These are phyloP conservation scores for Protea cynaroides DNA, from an alignment of 164 flowering plant species.

Conservation along the genomic window DNA sequence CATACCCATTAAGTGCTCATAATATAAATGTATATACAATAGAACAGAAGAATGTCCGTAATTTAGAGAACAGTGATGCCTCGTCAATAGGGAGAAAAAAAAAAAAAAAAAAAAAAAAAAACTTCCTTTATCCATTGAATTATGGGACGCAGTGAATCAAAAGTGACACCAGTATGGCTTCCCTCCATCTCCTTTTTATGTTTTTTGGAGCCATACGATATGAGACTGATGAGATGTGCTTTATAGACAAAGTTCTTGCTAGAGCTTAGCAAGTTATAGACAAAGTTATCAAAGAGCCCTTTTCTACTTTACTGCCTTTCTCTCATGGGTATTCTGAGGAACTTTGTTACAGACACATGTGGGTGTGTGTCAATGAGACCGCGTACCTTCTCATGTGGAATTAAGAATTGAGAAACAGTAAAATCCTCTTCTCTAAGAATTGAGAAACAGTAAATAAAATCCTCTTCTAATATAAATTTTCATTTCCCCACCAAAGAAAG, in stretches of 20 bases:
- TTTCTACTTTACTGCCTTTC: neutral
- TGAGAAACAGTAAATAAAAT: too few species aligned
- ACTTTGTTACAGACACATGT: neutral
- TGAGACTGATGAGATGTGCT: neutral
- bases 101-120: too few species aligned
- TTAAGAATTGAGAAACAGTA: neutral
- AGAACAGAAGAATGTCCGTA: neutral
- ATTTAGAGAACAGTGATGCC: too few species aligned
- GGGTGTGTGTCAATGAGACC: neutral
- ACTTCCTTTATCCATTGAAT: neutral
- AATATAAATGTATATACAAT: neutral
- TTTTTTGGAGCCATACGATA: neutral
- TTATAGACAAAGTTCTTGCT: too few species aligned
- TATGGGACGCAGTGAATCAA: neutral
- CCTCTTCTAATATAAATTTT: too few species aligned
- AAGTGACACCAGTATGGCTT: too few species aligned
- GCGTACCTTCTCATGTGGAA: neutral
- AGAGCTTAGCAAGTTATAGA: conserved; percentile 13
- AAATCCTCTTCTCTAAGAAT: conserved; percentile 8
- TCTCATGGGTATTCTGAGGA: conserved; percentile 4
- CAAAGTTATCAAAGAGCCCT: neutral
- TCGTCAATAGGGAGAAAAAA: too few species aligned
- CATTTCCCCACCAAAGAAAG: too few species aligned
- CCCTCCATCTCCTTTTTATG: neutral
- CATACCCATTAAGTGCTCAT: neutral